Percentiles rank a stretch among this genome's conserved stretches.
Evolutionary conservation across 2,329 filamentous ascomycete genomes (phyloP).

Genomic region (Phaeoacremonium minimum): DNA sequence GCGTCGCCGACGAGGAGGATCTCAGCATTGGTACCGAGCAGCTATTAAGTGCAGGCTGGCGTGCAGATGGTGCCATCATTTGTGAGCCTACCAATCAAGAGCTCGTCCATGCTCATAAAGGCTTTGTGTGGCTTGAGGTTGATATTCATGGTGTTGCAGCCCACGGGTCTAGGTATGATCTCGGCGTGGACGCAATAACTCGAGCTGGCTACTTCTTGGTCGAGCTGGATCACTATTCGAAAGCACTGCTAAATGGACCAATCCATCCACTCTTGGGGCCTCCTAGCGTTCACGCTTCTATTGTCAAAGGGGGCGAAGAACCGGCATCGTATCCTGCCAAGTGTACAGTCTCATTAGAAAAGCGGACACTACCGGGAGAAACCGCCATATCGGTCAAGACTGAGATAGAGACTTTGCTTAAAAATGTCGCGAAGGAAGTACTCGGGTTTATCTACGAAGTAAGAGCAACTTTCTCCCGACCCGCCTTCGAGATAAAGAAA

Average conservation of each 20-base stretch:
- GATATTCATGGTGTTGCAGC: slow-evolving; percentile 33
- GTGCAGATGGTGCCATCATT: slow-evolving; percentile 46
- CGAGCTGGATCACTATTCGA: slow-evolving; percentile 35
- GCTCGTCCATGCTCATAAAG: slow-evolving; percentile 43
- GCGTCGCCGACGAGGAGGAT: slow-evolving; percentile 50
- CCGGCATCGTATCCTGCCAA: slow-evolving; percentile 43
- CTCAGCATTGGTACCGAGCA: slow-evolving; percentile 46
- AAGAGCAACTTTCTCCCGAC: slow-evolving; percentile 33
- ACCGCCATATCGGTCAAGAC: slow-evolving; percentile 26
- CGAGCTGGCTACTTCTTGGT: slow-evolving; percentile 41
- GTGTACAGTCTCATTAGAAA: slow-evolving; percentile 44
- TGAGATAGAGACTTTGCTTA: slow-evolving; percentile 32
- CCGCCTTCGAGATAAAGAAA: slow-evolving; percentile 31
- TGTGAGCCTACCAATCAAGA: slow-evolving; percentile 39
- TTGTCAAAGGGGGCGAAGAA: slow-evolving; percentile 47
- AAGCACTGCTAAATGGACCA: slow-evolving; percentile 20
- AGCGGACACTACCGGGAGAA: slow-evolving; percentile 41
- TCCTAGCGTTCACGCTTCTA: slow-evolving; percentile 39
- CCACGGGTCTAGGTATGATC: slow-evolving; percentile 36
- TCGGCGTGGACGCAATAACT: slow-evolving; percentile 45
- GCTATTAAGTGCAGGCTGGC: slow-evolving; percentile 45
- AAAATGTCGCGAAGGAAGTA: slow-evolving; percentile 22
- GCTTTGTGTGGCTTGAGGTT: slow-evolving; percentile 42
- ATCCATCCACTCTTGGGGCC: slow-evolving; percentile 27
- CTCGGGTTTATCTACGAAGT: slow-evolving; percentile 34